phyloP scores from a whole-genome alignment of 495 filamentous ascomycete species.

The Penicillium turbatum region DNA sequence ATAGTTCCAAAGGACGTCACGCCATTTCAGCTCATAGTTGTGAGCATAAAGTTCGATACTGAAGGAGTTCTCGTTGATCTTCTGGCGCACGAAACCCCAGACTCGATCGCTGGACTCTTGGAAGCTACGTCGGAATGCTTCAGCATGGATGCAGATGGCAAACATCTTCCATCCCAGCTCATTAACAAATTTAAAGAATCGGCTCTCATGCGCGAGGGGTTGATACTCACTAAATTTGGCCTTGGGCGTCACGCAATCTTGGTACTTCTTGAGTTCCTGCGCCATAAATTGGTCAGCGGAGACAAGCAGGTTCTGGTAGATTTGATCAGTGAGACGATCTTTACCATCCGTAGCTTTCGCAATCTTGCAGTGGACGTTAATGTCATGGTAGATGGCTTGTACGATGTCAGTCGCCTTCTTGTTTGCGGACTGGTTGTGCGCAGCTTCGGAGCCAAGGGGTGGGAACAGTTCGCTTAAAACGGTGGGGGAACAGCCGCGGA shows the following conservation, averaged over 20 bases:
- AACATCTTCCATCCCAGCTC: constrained; percentile 32
- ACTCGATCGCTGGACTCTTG: background rate
- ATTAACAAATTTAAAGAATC: background rate
- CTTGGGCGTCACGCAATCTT: background rate
- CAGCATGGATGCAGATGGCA: constrained; percentile 29
- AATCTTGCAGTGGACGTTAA: constrained; percentile 8
- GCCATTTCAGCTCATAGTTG: background rate
- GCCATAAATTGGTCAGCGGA: background rate
- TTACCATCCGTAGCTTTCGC: background rate
- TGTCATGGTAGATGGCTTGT: constrained; percentile 20
- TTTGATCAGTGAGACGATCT: background rate
- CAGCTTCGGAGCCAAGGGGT: background rate
- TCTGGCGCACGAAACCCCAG: constrained; percentile 19
- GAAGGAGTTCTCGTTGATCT: constrained; percentile 14
- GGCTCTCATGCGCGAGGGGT: background rate
- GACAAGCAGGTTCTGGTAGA: background rate
- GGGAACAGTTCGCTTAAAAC: background rate
- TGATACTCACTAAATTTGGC: constrained; percentile 1
- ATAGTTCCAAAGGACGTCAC: background rate
- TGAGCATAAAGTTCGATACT: constrained; percentile 34
- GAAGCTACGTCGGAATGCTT: constrained; percentile 27
- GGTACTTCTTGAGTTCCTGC: background rate
- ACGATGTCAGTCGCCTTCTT: constrained; percentile 7
- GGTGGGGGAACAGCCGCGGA: background rate
- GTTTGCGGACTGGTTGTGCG: background rate